phyloP scores from a whole-genome alignment of 345 rosid genomes.

The Salix purpurea region DNA sequence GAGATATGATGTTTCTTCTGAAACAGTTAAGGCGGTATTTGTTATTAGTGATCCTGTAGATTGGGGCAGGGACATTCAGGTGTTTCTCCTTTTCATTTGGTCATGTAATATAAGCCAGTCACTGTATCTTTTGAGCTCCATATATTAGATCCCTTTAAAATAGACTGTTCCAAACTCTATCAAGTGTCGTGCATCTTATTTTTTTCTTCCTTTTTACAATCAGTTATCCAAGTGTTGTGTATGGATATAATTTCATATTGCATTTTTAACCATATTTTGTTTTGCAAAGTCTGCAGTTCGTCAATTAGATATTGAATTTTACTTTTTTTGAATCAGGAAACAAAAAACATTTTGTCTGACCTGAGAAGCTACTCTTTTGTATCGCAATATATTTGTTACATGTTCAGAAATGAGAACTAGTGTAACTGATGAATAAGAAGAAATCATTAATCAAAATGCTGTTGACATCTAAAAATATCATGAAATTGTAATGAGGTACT shows the following conservation, averaged over 20 bases:
- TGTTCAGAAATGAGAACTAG: background rate
- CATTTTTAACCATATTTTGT: background rate
- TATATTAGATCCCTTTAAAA: background rate
- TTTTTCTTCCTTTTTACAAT: background rate
- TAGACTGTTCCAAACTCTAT: background rate
- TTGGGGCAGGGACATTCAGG: conserved; percentile 58
- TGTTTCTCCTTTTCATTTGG: conserved; percentile 8
- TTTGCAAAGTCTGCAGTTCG: background rate
- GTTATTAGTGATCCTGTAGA: conserved; percentile 48
- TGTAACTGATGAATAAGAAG: background rate
- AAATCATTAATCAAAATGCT: background rate
- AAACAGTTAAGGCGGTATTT: conserved; percentile 40
- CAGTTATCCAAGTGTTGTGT: background rate
- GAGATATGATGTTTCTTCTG: conserved; percentile 24
- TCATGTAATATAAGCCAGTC: background rate
- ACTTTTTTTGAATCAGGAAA: background rate
- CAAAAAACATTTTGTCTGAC: background rate
- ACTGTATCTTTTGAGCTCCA: background rate
- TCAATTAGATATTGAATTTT: background rate
- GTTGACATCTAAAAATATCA: background rate
- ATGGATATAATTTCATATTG: background rate
- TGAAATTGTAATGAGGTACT: background rate
- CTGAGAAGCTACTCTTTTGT: background rate
- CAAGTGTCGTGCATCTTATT: background rate
- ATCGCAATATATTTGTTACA: background rate